Evolutionary conservation across 1,139 yeast genomes (phyloP).

Genomic region (Yamadazyma siamensis): DNA sequence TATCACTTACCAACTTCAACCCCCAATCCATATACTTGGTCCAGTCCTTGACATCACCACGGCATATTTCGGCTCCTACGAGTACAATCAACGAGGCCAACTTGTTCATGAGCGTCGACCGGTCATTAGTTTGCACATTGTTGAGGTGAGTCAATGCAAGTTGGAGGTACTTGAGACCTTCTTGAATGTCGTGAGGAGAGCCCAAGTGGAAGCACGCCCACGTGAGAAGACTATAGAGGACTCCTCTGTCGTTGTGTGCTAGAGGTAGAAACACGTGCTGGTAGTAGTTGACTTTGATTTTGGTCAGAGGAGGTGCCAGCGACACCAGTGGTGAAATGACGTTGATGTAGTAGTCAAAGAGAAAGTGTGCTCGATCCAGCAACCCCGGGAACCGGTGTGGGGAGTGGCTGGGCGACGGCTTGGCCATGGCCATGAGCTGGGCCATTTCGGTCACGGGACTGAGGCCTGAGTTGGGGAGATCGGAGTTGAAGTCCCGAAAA

Average conservation of each 20-base stretch:
- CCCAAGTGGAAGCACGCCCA: slow-evolving; percentile 75
- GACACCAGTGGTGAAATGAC: slow-evolving; percentile 57
- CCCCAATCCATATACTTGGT: slow-evolving; percentile 59
- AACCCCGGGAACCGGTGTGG: slow-evolving; percentile 5
- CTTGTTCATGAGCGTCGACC: slow-evolving; percentile 31
- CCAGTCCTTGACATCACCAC: slow-evolving; percentile 75
- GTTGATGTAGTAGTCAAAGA: slow-evolving; percentile 66
- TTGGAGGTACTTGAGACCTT: slow-evolving; percentile 45
- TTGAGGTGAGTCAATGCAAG: slow-evolving; percentile 46
- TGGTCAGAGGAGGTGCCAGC: slow-evolving; percentile 53
- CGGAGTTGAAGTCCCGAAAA: too few species aligned
- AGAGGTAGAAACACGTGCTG: slow-evolving; percentile 73
- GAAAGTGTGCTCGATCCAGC: slow-evolving; percentile 16
- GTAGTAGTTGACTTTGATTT: slow-evolving; percentile 59
- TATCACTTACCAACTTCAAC: slow-evolving; percentile 49
- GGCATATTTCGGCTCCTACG: slow-evolving; percentile 71
- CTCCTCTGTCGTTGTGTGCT: slow-evolving; percentile 68
- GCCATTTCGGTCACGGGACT: too few species aligned
- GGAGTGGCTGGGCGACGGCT: slow-evolving; percentile 8
- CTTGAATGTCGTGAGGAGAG: slow-evolving; percentile 34
- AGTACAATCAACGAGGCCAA: slow-evolving; percentile 66
- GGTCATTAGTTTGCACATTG: slow-evolving; percentile 14
- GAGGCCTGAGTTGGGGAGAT: too few species aligned
- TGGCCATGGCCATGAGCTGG: background rate
- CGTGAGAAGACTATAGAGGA: slow-evolving; percentile 65